Evolutionary conservation across 192 early-diverging fungal genomes (phyloP), one percentile per base, ranked within the genome.

Genomic region (Coemansia guatemalensis): DNA sequence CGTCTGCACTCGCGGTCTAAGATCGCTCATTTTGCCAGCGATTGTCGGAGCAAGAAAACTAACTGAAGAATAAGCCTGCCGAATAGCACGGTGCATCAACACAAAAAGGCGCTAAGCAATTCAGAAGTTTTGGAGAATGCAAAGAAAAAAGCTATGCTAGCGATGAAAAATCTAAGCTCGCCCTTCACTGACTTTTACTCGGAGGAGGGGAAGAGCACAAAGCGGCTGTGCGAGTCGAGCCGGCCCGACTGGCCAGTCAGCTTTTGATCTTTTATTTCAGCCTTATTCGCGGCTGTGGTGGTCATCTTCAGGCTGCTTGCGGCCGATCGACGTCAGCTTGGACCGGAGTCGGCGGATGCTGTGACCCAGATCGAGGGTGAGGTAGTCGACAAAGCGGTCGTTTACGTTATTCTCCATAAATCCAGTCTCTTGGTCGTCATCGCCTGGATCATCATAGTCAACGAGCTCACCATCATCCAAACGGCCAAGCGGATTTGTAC

Each of bases 401-500:
- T 74, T 68, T 57, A 74, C 68, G 48, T 80, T 80, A 35, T 80
- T 74, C 51, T 68, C 65, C 48, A 56, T 74, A 58, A 80, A 80
- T 17, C 64, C 67, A 26, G 65, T 53, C 55, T 80, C 77, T 0
- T 53, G 63, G 22, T 71, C 77, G 14, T 74, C 47, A 35, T 74
- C 77, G 22, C 67, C 48, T 1, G 77, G 77, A 29, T 80, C 77
- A 27, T 80, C 77, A 22, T 80, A 80, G 32, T 80, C 77, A 41
- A 80, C 77, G 20, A 80, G 54, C 58, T 80, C 77, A 30, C 77
- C 77, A 22, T 80, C 65, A 21, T 74, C 68, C 32, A 64, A 52
- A n/a, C 71, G 64, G 0, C 77, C 77, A 7, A 80, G 65, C 57
- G 77, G 77, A 25, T 80, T 80, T 1, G 44, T 50, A 14, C 63